These are phyloP conservation scores for Malania oleifera DNA, from an alignment of 164 flowering plant species.

Conservation along the genomic window DNA sequence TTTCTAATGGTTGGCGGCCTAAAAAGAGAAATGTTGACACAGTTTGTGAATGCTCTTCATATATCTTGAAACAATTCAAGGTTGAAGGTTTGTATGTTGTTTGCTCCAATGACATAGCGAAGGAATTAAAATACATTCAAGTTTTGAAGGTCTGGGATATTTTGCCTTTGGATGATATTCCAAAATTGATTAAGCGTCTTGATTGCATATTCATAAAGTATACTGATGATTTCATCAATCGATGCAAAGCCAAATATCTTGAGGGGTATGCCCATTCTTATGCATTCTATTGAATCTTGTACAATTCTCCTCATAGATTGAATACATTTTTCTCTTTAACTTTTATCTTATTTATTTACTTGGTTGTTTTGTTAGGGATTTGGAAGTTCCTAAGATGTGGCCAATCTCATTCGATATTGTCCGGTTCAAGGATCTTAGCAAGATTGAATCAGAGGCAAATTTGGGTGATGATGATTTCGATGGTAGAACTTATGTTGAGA, in stretches of 20 bases:
- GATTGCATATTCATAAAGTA: conserved; percentile 1
- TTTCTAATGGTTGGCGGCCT: conserved; percentile 6
- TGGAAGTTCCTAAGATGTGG: conserved; percentile 13
- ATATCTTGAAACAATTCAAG: conserved; percentile 1
- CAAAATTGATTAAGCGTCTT: background rate
- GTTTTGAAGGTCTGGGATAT: conserved; percentile 2
- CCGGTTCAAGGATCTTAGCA: background rate
- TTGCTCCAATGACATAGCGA: background rate
- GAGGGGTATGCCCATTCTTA: background rate
- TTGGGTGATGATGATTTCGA: background rate
- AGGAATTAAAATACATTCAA: background rate
- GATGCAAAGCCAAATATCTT: background rate
- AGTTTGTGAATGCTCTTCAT: background rate
- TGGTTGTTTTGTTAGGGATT: conserved; percentile 5
- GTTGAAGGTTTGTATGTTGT: conserved; percentile 4
- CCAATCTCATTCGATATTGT: background rate
- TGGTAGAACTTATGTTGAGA: conserved; percentile 2
- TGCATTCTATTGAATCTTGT: background rate
- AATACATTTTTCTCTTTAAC: too few species aligned
- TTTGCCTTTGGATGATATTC: conserved; percentile 1
- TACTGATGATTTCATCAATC: background rate
- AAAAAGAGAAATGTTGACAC: background rate
- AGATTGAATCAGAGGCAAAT: background rate
- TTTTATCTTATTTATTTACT: background rate
- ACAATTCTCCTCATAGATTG: too few species aligned